Conservation (phyloP, 192 early-diverging fungal species). For the Cetraspora pellucida region DNA sequence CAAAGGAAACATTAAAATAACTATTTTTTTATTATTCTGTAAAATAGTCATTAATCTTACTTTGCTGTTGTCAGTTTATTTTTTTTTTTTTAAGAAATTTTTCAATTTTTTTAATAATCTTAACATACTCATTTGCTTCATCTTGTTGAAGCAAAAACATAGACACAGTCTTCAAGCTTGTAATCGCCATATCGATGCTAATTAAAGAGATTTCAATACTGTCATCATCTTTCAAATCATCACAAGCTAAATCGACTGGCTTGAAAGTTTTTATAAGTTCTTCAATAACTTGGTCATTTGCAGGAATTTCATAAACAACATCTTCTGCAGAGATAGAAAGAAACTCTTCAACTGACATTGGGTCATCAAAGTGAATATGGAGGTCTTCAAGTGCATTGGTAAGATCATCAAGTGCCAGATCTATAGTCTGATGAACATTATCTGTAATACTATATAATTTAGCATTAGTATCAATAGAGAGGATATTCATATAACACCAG, state of each 20-base stretch:
- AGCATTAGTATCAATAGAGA: constrained; percentile 2
- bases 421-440: background rate
- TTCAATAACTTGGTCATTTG: constrained; percentile 22
- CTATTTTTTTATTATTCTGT: too few species aligned
- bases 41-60: too few species aligned
- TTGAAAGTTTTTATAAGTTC: background rate
- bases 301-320: constrained; percentile 21
- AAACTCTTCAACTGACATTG: constrained; percentile 23
- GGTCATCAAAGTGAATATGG: background rate
- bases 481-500: constrained; percentile 15
- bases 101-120: background rate
- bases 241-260: background rate
- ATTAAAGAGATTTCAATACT: background rate
- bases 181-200: background rate
- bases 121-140: background rate
- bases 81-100: constrained; percentile 5
- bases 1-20: too few species aligned
- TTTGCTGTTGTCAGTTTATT: too few species aligned
- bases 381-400: background rate
- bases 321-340: constrained; percentile 25
- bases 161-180: background rate
- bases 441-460: background rate
- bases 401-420: background rate
- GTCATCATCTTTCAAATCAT: background rate
- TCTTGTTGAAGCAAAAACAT: background rate